Base-by-base conservation (phyloP, 2,329 filamentous ascomycete genomes). In the Epichloe bromicola region DNA sequence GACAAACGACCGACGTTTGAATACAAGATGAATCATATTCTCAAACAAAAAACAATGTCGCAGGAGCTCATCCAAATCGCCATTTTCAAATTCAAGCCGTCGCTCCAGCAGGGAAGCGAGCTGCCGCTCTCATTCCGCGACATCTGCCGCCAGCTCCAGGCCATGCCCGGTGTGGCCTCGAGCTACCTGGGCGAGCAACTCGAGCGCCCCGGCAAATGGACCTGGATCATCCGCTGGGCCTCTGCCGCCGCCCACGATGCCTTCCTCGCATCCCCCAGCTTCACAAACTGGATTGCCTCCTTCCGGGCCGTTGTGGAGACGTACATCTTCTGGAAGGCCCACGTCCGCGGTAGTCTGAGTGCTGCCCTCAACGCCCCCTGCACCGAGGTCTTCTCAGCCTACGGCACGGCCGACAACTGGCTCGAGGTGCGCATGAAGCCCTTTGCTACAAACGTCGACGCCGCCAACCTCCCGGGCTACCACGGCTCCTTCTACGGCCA, bases 201-300 rank as follows among this genome's bases (percentile, higher is more conserved):
- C 46, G 68, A 70, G 55, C 58, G 62, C 23, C 62, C 66, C 7
- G 57, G 57, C 20, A 58, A 54, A 36, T 67, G 63, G 60, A 57
- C 63, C 45, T 59, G 65, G 50, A 57, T 65, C 47, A 58, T 67
- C 30, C 60, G 61, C 50, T 70, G 68, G 68, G 53, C 57, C 42
- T 66, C 65, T 8, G 50, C 55, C 7, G 58, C 58, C 37, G 63
- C 64, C 45, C 61, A 67, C 56, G 57, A 63, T 52, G 65, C 65
- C 54, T 75, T 73, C 54, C 64, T 68, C 54, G 64, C 65, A 52
- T 70, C 68, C 6, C 65, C 67, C 26, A 65, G 61, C 54, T 69
- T 67, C 50, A 65, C 67, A 46, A 68, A 65, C 55, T 71, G 69
- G 59, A 63, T 70, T 17, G 65, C 65, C 39, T 65, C 66, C 8